phyloP scores from a whole-genome alignment of 805 yeast genomes.

The Grigorovia humatica region DNA sequence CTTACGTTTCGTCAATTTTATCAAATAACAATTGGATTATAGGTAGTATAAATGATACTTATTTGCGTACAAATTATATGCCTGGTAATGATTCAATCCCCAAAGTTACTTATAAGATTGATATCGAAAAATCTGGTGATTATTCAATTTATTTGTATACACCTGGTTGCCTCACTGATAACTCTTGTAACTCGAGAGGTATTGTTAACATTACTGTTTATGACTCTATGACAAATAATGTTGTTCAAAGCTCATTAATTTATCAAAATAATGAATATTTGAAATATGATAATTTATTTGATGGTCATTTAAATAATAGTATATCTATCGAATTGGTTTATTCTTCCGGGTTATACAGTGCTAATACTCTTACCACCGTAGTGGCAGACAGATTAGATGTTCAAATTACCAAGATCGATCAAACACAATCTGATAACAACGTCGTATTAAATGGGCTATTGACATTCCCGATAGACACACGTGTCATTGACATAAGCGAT shows the following conservation, averaged over 20 bases:
- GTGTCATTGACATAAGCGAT: neutral
- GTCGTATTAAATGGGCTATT: slow-evolving; percentile 63
- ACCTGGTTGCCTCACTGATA: slow-evolving; percentile 72
- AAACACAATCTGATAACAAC: slow-evolving; percentile 18
- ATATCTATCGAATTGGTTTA: slow-evolving; percentile 37
- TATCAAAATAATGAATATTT: slow-evolving; percentile 73
- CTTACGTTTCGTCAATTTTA: slow-evolving; percentile 14
- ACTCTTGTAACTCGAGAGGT: slow-evolving; percentile 62
- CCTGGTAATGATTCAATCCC: slow-evolving; percentile 26
- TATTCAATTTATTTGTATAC: slow-evolving; percentile 68
- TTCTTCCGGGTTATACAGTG: slow-evolving; percentile 25
- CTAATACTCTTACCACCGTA: slow-evolving; percentile 27
- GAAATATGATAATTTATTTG: slow-evolving; percentile 70
- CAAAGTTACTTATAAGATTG: slow-evolving; percentile 31
- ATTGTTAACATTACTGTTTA: slow-evolving; percentile 63
- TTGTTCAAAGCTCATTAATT: slow-evolving; percentile 35
- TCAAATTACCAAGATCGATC: neutral
- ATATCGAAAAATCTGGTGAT: slow-evolving; percentile 49
- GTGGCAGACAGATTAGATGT: slow-evolving; percentile 65
- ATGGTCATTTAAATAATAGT: slow-evolving; percentile 51
- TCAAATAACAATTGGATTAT: slow-evolving; percentile 24
- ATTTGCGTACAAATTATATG: slow-evolving; percentile 25
- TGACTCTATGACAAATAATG: slow-evolving; percentile 29
- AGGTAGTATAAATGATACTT: slow-evolving; percentile 23
- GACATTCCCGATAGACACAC: neutral